Evolutionary conservation across 441 rosid species (phyloP).

Genomic region (Breynia disticha): DNA sequence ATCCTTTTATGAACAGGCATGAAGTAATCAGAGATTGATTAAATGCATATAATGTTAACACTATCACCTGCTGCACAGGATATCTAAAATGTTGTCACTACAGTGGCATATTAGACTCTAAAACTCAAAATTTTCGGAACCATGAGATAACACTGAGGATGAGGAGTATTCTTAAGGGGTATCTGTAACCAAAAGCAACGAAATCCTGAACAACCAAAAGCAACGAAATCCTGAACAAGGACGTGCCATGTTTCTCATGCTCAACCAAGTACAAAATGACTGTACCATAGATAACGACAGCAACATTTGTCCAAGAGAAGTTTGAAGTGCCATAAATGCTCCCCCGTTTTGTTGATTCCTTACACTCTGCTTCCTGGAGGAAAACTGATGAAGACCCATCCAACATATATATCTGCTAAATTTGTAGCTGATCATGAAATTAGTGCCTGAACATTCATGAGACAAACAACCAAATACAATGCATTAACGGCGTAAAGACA

Average conservation of each 20-base stretch:
- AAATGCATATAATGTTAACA: too few relatives aligned
- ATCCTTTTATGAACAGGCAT: neutral
- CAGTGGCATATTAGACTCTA: conserved; percentile 1
- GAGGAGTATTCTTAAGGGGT: conserved; percentile 66
- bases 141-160: conserved; percentile 11
- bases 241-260: conserved; percentile 52
- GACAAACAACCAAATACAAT: conserved; percentile 22
- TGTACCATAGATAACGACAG: conserved; percentile 22
- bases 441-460: conserved; percentile 46
- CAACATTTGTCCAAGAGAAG: conserved; percentile 73
- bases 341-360: conserved; percentile 59
- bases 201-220: too few relatives aligned
- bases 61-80: neutral
- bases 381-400: conserved; percentile 77
- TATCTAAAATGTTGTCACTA: neutral
- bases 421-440: conserved; percentile 70
- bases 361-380: conserved; percentile 88
- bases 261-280: conserved; percentile 69
- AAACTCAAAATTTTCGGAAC: conserved; percentile 5
- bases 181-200: conserved; percentile 72
- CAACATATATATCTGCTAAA: conserved; percentile 67
- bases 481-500: neutral
- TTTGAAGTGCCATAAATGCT: conserved; percentile 76
- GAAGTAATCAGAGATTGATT: neutral
- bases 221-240: conserved; percentile 67